Conservation (phyloP, 257 asterid genomes). For the Echium plantagineum region DNA sequence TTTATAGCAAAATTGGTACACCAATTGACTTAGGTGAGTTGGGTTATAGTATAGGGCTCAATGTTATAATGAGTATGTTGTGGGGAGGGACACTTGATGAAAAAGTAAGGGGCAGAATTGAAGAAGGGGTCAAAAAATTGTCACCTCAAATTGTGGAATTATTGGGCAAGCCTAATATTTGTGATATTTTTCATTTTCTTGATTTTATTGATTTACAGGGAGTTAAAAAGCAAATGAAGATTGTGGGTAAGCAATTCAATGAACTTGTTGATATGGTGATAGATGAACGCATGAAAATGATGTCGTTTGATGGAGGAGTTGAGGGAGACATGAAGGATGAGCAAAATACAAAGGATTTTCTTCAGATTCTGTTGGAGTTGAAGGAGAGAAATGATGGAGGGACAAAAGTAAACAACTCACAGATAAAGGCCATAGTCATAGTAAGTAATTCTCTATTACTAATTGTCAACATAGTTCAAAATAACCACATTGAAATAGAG, state of each 20-base stretch:
- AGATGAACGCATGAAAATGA: slow-evolving; percentile 17
- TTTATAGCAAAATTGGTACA: slow-evolving; percentile 2
- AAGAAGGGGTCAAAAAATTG: slow-evolving; percentile 42
- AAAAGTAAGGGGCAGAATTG: slow-evolving; percentile 29
- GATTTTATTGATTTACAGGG: neutral
- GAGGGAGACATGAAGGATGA: slow-evolving; percentile 26
- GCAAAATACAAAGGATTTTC: slow-evolving; percentile 32
- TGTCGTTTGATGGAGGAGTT: no score
- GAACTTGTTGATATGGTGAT: slow-evolving; percentile 24
- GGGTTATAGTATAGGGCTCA: neutral
- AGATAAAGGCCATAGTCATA: slow-evolving; percentile 22
- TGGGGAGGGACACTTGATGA: slow-evolving; percentile 23
- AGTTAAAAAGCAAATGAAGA: neutral
- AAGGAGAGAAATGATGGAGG: slow-evolving; percentile 44
- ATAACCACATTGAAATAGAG: no score
- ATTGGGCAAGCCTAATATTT: slow-evolving; percentile 43
- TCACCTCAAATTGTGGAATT: slow-evolving; percentile 23
- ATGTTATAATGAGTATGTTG: neutral
- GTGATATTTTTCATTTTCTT: slow-evolving; percentile 18
- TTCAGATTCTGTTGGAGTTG: slow-evolving; percentile 28
- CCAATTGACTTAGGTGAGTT: neutral
- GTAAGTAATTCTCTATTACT: neutral
- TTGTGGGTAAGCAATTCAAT: neutral
- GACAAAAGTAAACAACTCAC: slow-evolving; percentile 27
- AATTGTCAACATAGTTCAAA: neutral